Percentiles rank a stretch among this genome's conserved stretches.
phyloP scores from a whole-genome alignment of 306 rosid species.

The apple (Malus domestica) region DNA sequence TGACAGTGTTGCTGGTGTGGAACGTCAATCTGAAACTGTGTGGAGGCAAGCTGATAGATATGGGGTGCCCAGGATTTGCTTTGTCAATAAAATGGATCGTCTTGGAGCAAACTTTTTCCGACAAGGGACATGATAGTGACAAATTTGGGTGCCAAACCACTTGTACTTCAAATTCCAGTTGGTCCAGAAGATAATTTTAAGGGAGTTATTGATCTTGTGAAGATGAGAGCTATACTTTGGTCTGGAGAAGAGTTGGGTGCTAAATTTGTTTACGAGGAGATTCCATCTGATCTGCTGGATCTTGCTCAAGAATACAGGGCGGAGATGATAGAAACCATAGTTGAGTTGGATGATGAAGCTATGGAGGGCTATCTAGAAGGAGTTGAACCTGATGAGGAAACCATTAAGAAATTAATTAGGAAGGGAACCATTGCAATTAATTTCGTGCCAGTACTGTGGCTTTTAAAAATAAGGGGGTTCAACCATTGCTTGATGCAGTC shows the following conservation, averaged over 20 bases:
- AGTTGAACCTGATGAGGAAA: constrained; percentile 78
- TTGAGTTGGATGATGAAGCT: constrained; percentile 72
- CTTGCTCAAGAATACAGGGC: constrained; percentile 63
- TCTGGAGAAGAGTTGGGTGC: constrained; percentile 96
- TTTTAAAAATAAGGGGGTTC: constrained; percentile 97
- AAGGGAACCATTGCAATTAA: constrained; percentile 58
- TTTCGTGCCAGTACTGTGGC: constrained; percentile 86
- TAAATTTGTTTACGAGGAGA: constrained; percentile 60
- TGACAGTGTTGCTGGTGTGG: constrained; percentile 98
- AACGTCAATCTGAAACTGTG: constrained; percentile 93
- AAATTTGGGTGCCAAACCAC: constrained; percentile 91
- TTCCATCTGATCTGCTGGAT: constrained; percentile 66
- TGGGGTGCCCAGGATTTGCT: constrained; percentile 93
- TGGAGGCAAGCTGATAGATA: constrained; percentile 98
- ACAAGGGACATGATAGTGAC: constrained; percentile 94
- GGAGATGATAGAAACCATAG: constrained; percentile 67
- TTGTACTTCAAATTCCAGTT: constrained; percentile 79
- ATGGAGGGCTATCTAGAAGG: constrained; percentile 94
- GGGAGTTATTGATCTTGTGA: constrained; percentile 85
- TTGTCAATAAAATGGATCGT: constrained; percentile 95
- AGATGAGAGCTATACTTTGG: constrained; percentile 91
- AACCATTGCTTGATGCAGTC: constrained; percentile 88
- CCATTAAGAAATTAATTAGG: constrained; percentile 62
- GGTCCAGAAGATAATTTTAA: constrained; percentile 77
- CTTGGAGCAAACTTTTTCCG: constrained; percentile 90